Percentiles rank a stretch among this genome's conserved stretches.
Conservation (phyloP, 768 basidiomycete genomes). For the Suillus plorans region DNA sequence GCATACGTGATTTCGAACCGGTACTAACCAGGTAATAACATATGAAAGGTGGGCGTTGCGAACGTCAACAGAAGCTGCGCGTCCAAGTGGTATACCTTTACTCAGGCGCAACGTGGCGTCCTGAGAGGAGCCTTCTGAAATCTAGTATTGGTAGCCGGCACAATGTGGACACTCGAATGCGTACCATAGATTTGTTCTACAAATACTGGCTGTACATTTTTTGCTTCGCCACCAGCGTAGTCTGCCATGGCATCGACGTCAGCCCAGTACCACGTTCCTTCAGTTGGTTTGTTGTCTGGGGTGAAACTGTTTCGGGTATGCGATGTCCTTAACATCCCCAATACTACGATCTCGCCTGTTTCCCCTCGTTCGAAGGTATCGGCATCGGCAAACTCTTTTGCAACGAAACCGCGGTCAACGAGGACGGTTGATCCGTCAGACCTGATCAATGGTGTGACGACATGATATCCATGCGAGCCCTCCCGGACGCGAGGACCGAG, state of each 20-base stretch:
- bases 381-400: slow-evolving; percentile 50
- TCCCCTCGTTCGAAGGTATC: slow-evolving; percentile 33
- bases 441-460: slow-evolving; percentile 84
- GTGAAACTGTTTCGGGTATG: slow-evolving; percentile 78
- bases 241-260: slow-evolving; percentile 82
- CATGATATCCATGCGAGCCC: slow-evolving; percentile 82
- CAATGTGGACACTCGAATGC: slow-evolving; percentile 20
- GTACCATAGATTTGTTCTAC: slow-evolving; percentile 90
- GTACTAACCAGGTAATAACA: slow-evolving; percentile 84
- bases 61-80: slow-evolving; percentile 78
- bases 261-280: slow-evolving; percentile 90
- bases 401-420: slow-evolving; percentile 90
- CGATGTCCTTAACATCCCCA: slow-evolving; percentile 85
- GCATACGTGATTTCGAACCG: background rate
- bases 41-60: slow-evolving; percentile 95
- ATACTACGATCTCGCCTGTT: slow-evolving; percentile 62
- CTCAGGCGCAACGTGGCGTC: slow-evolving; percentile 57
- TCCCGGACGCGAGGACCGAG: slow-evolving; percentile 87
- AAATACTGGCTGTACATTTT: slow-evolving; percentile 82
- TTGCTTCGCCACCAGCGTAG: slow-evolving; percentile 68
- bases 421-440: slow-evolving; percentile 81
- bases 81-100: slow-evolving; percentile 84
- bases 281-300: slow-evolving; percentile 79
- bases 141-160: slow-evolving; percentile 7
- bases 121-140: slow-evolving; percentile 80